Base-by-base conservation (phyloP, 352 stramenopile genomes). In the Phytophthora foliorum region DNA sequence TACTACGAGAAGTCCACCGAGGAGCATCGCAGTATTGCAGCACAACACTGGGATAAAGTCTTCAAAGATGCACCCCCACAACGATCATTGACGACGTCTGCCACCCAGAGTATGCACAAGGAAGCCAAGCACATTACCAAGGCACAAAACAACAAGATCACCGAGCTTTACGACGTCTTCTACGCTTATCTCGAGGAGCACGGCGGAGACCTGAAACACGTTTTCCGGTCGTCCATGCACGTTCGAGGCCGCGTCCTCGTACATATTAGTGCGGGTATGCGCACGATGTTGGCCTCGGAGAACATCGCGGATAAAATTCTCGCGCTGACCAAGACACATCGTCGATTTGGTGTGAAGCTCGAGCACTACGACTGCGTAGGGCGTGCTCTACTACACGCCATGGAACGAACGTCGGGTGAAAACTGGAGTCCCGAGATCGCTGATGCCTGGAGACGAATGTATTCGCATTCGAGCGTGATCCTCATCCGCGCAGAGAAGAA, bases 141-240 rank as follows among this genome's bases (percentile, higher is more conserved):
- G 48, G 57, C 60, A 2, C 58, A 63, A 49, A 74, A 67, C 46
- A 82, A 67, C 71, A 75, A 74, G 57, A 74, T 87, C 62, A 74
- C 58, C 0, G 53, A 70, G 36, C 70, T 86, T 7, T 88, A 84
- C 61, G 80, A 88, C 57, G 67, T 75, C n/a, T 89, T 89, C 60
- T 84, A 79, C 53, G 65, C 67, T 14, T 86, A 78, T 25, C 63
- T 89, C 2, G 78, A 84, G 25, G 61, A 82, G 19, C 42, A 82
- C 49, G 74, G 75, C 5, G 75, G 78, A 4, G 81, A 89, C 53
- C 63, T 89, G 2, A 75, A 82, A 46, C 72, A 79, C 17, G 65
- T 89, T 16, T 89, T 86, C 52, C 69, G 78, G 0, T 85, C 77
- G 16, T 89, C 81, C 4, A 82, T 84, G 64, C 76, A 87, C 27